Evolutionary conservation across 768 basidiomycete genomes (phyloP).

Genomic region (Coprinellus micaceus): DNA sequence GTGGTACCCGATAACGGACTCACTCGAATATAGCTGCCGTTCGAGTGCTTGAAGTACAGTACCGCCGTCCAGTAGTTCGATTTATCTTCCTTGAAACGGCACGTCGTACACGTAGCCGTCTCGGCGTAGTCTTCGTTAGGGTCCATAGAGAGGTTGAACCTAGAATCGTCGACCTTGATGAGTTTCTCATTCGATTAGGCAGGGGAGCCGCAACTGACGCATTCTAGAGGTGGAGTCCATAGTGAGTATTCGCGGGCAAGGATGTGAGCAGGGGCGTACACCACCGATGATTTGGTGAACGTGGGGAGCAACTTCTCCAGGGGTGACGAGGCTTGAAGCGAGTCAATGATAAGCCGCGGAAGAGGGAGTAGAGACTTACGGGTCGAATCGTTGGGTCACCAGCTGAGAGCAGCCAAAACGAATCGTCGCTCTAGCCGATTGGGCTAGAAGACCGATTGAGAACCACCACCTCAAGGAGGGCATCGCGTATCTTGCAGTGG

Average conservation of each 20-base stretch:
- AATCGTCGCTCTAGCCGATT: conserved; percentile 8
- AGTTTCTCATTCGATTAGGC: background rate
- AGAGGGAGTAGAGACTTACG: background rate
- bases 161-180: background rate
- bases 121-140: conserved; percentile 4
- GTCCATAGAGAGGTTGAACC: conserved; percentile 10
- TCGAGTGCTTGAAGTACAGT: conserved; percentile 7
- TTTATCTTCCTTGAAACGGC: conserved; percentile 10
- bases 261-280: background rate
- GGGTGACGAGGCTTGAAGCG: conserved; percentile 5
- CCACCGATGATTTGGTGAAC: conserved; percentile 12
- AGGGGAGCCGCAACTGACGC: background rate
- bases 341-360: background rate
- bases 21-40: conserved; percentile 9
- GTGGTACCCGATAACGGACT: background rate
- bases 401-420: conserved; percentile 11
- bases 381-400: conserved; percentile 12
- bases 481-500: background rate
- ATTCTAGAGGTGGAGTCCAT: background rate
- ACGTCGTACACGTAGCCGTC: conserved; percentile 8
- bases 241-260: background rate
- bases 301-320: conserved; percentile 7
- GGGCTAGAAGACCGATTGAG: background rate
- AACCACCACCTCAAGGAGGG: background rate
- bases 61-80: conserved; percentile 13